phyloP scores from a whole-genome alignment of 768 basidiomycete species.

The Lactifluus pinguis region DNA sequence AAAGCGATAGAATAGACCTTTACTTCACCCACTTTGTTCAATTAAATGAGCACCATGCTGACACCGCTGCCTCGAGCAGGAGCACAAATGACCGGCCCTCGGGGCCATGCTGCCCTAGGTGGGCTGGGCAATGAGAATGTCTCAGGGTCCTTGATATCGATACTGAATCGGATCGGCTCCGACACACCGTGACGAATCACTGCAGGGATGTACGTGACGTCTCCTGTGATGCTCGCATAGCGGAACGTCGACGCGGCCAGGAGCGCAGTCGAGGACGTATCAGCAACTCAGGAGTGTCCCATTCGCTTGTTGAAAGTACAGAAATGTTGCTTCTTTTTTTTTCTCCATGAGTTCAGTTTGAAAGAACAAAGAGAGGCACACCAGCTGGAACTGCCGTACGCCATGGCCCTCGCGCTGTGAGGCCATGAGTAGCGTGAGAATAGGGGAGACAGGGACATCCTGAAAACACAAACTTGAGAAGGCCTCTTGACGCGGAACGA shows the following conservation, averaged over 20 bases:
- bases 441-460: too few relatives aligned
- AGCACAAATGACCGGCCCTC: slow-evolving; percentile 21
- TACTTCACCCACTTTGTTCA: too few relatives aligned
- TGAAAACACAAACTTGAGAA: too few relatives aligned
- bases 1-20: too few relatives aligned
- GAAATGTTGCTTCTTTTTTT: too few relatives aligned
- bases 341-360: too few relatives aligned
- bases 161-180: slow-evolving; percentile 29
- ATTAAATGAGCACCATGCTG: not conserved
- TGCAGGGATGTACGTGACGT: slow-evolving; percentile 29
- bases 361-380: too few relatives aligned
- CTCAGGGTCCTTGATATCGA: slow-evolving; percentile 26
- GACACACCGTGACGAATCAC: slow-evolving; percentile 38
- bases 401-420: too few relatives aligned
- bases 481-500: too few relatives aligned
- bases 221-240: slow-evolving; percentile 35
- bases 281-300: slow-evolving; percentile 48
- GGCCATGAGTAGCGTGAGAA: too few relatives aligned
- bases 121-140: slow-evolving; percentile 3
- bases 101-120: slow-evolving; percentile 12
- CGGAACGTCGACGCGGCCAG: slow-evolving; percentile 50
- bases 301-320: slow-evolving; percentile 28
- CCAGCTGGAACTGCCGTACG: too few relatives aligned
- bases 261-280: slow-evolving; percentile 49
- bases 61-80: slow-evolving; percentile 17